Conservation (phyloP, 805 yeast species). For the Wickerhamomyces pijperi region DNA sequence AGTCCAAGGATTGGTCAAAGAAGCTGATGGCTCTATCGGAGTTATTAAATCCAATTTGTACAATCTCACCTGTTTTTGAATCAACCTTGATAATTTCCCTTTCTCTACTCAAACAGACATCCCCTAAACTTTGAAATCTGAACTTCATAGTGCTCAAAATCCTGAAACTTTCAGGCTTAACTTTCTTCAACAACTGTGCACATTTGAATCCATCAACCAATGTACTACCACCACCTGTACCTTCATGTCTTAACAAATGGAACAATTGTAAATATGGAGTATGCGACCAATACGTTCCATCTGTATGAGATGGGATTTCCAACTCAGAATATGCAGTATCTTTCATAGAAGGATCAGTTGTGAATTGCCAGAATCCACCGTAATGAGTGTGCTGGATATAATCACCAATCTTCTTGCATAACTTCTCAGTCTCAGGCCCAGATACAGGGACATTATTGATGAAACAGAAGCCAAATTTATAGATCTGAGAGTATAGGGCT, state of each 20-base stretch:
- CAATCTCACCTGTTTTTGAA: constrained; percentile 36
- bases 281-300: constrained; percentile 67
- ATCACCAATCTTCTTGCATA: constrained; percentile 47
- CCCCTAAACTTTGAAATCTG: constrained; percentile 73
- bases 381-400: constrained; percentile 55
- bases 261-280: constrained; percentile 64
- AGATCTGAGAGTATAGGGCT: constrained; percentile 8
- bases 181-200: constrained; percentile 35
- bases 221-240: constrained; percentile 58
- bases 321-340: constrained; percentile 67
- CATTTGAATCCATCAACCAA: constrained; percentile 57
- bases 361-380: constrained; percentile 77
- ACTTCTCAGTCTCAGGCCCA: constrained; percentile 46
- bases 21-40: constrained; percentile 47
- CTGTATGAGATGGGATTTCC: constrained; percentile 56
- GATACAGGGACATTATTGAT: constrained; percentile 49
- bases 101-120: constrained; percentile 46
- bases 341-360: constrained; percentile 52
- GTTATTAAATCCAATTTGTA: constrained; percentile 64
- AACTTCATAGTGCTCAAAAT: constrained; percentile 37
- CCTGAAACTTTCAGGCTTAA: constrained; percentile 40
- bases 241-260: constrained; percentile 54
- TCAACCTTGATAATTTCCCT: constrained; percentile 54
- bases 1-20: constrained; percentile 23
- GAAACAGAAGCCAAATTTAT: constrained; percentile 44